These are phyloP conservation scores for Porodaedalea pini DNA, from an alignment of 1,284 basidiomycete species.

Conservation along the genomic window DNA sequence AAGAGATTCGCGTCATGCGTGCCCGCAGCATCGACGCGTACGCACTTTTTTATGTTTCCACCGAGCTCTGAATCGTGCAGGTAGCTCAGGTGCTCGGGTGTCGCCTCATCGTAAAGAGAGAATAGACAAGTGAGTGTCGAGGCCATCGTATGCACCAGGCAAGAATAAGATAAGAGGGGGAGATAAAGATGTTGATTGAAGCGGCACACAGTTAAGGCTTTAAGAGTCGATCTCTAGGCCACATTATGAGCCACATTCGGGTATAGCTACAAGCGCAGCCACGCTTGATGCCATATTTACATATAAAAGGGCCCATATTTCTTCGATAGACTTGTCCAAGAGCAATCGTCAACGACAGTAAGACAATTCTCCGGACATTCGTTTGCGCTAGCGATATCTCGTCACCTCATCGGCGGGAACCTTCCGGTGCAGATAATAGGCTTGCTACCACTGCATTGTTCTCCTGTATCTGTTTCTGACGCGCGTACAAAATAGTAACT, in stretches of 20 bases:
- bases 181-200: background rate
- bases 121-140: conserved; percentile 7
- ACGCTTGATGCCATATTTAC: too few species aligned
- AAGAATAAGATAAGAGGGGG: background rate
- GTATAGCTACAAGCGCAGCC: too few species aligned
- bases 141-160: background rate
- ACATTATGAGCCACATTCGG: too few species aligned
- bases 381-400: too few species aligned
- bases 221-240: background rate
- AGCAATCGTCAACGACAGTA: background rate
- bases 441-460: conserved; percentile 19
- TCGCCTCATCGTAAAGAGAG: conserved; percentile 3
- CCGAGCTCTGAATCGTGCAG: background rate
- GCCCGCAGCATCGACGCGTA: background rate
- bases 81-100: background rate
- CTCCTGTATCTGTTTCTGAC: conserved; percentile 19
- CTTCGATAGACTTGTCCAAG: background rate
- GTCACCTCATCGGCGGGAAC: conserved; percentile 5
- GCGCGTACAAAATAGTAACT: conserved; percentile 10
- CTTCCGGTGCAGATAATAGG: conserved; percentile 7
- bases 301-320: too few species aligned
- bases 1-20: background rate
- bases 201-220: background rate
- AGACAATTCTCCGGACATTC: too few species aligned
- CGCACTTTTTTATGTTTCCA: conserved; percentile 1